phyloP scores from a whole-genome alignment of 371 early-diverging fungal species.

The Zopfochytrium polystomum region DNA sequence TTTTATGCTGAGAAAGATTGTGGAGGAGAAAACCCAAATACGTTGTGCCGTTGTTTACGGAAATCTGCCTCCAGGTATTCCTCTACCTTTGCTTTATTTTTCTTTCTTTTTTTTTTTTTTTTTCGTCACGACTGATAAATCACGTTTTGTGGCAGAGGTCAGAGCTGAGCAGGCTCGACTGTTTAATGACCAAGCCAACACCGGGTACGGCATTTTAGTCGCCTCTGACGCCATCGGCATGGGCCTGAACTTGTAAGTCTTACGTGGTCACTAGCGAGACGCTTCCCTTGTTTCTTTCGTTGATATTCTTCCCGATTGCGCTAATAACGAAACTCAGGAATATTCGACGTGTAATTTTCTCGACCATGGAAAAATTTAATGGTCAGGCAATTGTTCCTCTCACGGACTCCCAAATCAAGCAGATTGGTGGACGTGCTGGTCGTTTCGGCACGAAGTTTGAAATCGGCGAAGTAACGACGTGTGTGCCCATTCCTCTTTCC shows the following conservation, averaged over 20 bases:
- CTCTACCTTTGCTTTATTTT: slow-evolving; percentile 2
- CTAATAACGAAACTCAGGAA: too few species aligned
- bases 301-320: slow-evolving; percentile 8
- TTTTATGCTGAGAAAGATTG: slow-evolving; percentile 68
- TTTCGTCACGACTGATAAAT: slow-evolving; percentile 6
- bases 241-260: slow-evolving; percentile 83
- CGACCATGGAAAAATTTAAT: slow-evolving; percentile 72
- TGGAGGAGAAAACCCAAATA: slow-evolving; percentile 72
- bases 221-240: slow-evolving; percentile 97
- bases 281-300: neutral
- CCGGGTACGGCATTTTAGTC: slow-evolving; percentile 79
- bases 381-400: slow-evolving; percentile 56
- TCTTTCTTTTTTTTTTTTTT: slow-evolving; percentile 1
- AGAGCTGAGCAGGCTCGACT: slow-evolving; percentile 82
- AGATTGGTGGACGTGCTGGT: slow-evolving; percentile 95
- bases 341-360: slow-evolving; percentile 84
- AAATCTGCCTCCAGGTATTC: slow-evolving; percentile 75
- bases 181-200: slow-evolving; percentile 85
- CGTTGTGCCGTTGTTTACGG: slow-evolving; percentile 93
- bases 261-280: neutral
- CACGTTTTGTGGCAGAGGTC: slow-evolving; percentile 57
- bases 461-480: slow-evolving; percentile 40
- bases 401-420: slow-evolving; percentile 76
- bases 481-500: slow-evolving; percentile 29
- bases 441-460: slow-evolving; percentile 60